These are phyloP conservation scores for Starmerella vaccinii DNA, from an alignment of 805 yeast genomes.

Conservation along the genomic window DNA sequence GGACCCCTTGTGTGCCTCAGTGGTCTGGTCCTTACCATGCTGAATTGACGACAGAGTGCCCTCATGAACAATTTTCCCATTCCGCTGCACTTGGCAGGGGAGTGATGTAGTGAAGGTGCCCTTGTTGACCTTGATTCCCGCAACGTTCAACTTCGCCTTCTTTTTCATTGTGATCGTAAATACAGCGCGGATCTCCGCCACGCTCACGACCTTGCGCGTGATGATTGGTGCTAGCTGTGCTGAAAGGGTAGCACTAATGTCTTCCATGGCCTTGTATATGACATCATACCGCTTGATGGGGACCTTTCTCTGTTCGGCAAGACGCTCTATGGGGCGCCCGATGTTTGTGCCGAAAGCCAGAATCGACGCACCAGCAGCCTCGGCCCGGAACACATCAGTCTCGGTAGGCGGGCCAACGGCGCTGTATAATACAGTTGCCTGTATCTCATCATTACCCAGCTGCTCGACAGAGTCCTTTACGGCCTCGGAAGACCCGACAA, in stretches of 20 bases:
- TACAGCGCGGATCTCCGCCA: constrained; percentile 57
- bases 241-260: constrained; percentile 57
- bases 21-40: constrained; percentile 68
- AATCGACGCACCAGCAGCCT: constrained; percentile 59
- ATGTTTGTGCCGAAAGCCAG: constrained; percentile 67
- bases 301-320: constrained; percentile 51
- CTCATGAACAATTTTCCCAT: constrained; percentile 38
- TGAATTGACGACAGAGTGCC: constrained; percentile 67
- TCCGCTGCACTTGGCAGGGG: constrained; percentile 47
- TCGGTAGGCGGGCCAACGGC: constrained; percentile 73
- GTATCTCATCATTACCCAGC: constrained; percentile 81
- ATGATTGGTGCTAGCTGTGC: constrained; percentile 51
- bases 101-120: constrained; percentile 60
- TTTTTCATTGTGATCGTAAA: constrained; percentile 57
- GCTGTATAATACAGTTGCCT: constrained; percentile 53
- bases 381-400: constrained; percentile 56
- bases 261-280: constrained; percentile 80
- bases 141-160: constrained; percentile 44
- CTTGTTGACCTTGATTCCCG: constrained; percentile 72
- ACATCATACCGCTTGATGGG: constrained; percentile 57
- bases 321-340: constrained; percentile 50
- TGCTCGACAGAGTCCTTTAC: constrained; percentile 68
- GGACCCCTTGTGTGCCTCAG: constrained; percentile 67
- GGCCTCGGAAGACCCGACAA: constrained; percentile 91
- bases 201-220: constrained; percentile 57